Percentiles rank a stretch among this genome's conserved stretches.
phyloP scores from a whole-genome alignment of 192 early-diverging fungal species.

The Linnemannia exigua region DNA sequence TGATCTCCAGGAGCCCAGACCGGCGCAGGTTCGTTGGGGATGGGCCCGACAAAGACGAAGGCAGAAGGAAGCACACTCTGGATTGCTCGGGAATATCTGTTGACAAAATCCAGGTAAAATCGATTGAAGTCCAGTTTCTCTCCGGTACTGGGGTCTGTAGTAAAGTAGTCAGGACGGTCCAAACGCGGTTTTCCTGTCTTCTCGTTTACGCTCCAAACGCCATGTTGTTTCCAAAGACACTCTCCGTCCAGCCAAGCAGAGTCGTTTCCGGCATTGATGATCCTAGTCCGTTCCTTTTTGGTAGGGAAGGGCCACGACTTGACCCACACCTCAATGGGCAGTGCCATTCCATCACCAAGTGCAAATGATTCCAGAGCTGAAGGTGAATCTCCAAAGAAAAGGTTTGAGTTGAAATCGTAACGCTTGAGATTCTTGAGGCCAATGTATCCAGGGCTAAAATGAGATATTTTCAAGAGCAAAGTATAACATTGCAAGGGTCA shows the following conservation, averaged over 20 bases:
- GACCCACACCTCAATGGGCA: slow-evolving; percentile 81
- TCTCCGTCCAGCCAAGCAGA: slow-evolving; percentile 75
- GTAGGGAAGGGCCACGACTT: slow-evolving; percentile 85
- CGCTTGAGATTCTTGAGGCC: slow-evolving; percentile 69
- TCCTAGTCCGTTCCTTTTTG: slow-evolving; percentile 61
- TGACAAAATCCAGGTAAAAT: slow-evolving; percentile 81
- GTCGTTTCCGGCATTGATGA: slow-evolving; percentile 68
- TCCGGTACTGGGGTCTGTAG: slow-evolving; percentile 69
- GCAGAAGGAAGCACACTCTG: slow-evolving; percentile 64
- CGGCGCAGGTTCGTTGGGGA: slow-evolving; percentile 80
- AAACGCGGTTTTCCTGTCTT: slow-evolving; percentile 66
- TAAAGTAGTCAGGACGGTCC: slow-evolving; percentile 76
- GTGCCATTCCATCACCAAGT: slow-evolving; percentile 76
- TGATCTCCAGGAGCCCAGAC: slow-evolving; percentile 61
- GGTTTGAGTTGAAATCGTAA: slow-evolving; percentile 75
- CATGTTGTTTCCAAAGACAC: slow-evolving; percentile 85
- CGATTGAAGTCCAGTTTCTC: slow-evolving; percentile 70
- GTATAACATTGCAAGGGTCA: background rate
- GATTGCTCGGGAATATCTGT: slow-evolving; percentile 73
- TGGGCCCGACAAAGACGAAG: slow-evolving; percentile 82
- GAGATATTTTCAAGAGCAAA: background rate
- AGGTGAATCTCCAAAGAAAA: slow-evolving; percentile 80
- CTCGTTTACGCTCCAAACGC: slow-evolving; percentile 77
- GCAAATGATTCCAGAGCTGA: slow-evolving; percentile 82
- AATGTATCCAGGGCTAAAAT: slow-evolving; percentile 79